phyloP scores from a whole-genome alignment of 2,329 filamentous ascomycete genomes.

The Exophiala viscosa region DNA sequence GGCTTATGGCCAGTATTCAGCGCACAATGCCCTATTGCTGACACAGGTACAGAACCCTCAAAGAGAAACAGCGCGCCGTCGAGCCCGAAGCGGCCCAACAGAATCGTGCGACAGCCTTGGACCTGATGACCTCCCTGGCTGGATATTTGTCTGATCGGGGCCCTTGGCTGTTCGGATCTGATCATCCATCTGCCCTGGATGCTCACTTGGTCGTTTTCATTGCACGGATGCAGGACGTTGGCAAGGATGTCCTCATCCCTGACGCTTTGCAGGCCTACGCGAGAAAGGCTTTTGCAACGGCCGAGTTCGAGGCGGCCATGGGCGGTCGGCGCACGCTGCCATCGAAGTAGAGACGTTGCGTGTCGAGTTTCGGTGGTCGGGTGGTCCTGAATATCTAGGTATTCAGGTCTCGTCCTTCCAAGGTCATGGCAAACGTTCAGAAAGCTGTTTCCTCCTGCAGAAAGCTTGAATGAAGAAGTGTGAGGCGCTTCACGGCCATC shows the following conservation, averaged over 20 bases:
- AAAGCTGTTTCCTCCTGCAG: no score
- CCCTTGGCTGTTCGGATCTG: not conserved
- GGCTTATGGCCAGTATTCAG: not conserved
- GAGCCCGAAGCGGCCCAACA: not conserved
- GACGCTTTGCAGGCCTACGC: constrained; percentile 2
- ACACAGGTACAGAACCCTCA: not conserved
- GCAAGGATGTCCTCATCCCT: constrained; percentile 1
- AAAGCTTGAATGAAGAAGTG: no score
- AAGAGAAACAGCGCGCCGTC: constrained; percentile 1
- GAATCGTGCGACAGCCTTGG: not conserved
- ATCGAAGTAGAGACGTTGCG: no score
- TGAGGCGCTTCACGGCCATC: no score
- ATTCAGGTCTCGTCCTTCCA: no score
- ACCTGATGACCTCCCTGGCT: not conserved
- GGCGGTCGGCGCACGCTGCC: constrained; percentile 2
- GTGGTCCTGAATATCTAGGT: no score
- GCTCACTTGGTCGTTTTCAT: constrained; percentile 4
- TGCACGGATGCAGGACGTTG: constrained; percentile 6
- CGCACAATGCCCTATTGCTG: not conserved
- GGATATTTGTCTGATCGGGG: not conserved
- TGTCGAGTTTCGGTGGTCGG: no score
- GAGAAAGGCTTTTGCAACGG: constrained; percentile 1
- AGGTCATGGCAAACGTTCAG: no score
- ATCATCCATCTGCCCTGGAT: constrained; percentile 7
- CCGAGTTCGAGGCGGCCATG: constrained; percentile 5